phyloP scores from a whole-genome alignment of 768 basidiomycete species.

The Pleurotus tuoliensis region DNA sequence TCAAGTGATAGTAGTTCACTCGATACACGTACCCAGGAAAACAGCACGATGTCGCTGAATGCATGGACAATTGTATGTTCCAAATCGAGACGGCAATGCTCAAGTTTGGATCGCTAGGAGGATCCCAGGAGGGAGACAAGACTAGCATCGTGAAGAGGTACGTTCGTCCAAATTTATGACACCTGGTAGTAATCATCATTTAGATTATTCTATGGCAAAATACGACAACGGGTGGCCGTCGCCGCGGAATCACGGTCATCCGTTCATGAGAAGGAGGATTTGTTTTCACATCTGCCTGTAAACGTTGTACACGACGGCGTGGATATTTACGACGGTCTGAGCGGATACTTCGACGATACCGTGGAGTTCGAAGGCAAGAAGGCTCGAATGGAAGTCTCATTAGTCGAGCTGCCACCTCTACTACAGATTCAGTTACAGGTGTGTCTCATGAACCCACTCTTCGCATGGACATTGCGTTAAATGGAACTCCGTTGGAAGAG shows the following conservation, averaged over 20 bases:
- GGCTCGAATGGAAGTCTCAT: slow-evolving; percentile 81
- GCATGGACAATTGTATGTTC: slow-evolving; percentile 99
- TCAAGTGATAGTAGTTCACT: slow-evolving; percentile 1
- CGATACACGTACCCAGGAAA: slow-evolving; percentile 49
- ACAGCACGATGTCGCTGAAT: slow-evolving; percentile 98
- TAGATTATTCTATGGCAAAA: slow-evolving; percentile 84
- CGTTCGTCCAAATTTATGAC: neutral
- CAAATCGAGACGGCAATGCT: slow-evolving; percentile 92
- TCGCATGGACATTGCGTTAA: neutral
- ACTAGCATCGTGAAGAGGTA: slow-evolving; percentile 84
- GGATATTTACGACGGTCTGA: slow-evolving; percentile 92
- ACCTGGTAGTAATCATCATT: neutral
- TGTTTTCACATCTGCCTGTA: slow-evolving; percentile 91
- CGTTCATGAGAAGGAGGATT: slow-evolving; percentile 82
- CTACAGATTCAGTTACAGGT: slow-evolving; percentile 97
- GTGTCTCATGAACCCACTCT: slow-evolving; percentile 14
- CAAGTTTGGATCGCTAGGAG: slow-evolving; percentile 58
- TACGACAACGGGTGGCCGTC: slow-evolving; percentile 50
- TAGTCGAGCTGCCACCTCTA: slow-evolving; percentile 84
- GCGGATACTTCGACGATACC: slow-evolving; percentile 84
- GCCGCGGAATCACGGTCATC: slow-evolving; percentile 43
- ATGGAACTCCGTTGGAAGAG: slow-evolving; percentile 42
- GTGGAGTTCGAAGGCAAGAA: slow-evolving; percentile 87
- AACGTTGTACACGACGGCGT: slow-evolving; percentile 87
- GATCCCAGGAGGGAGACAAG: slow-evolving; percentile 44